phyloP scores from a whole-genome alignment of 148 eudicot species.

The Diospyros kaki region DNA sequence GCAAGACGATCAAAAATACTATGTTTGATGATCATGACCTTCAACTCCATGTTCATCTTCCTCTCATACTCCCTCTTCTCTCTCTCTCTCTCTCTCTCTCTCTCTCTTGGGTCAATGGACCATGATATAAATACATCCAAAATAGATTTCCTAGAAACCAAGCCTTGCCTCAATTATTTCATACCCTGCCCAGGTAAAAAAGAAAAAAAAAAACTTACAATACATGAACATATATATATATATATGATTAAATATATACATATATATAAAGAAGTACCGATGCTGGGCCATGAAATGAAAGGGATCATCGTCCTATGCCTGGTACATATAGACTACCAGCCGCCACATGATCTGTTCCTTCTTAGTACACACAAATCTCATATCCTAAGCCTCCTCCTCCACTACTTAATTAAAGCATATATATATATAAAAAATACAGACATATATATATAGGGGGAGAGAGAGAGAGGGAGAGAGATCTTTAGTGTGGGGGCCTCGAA shows the following conservation, averaged over 20 bases:
- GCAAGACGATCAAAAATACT: constrained; percentile 9
- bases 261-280: background rate
- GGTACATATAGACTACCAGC: too few relatives aligned
- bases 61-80: background rate
- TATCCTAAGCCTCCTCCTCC: too few relatives aligned
- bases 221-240: background rate
- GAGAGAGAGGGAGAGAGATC: too few relatives aligned
- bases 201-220: constrained; percentile 8
- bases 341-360: too few relatives aligned
- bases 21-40: constrained; percentile 23
- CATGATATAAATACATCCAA: constrained; percentile 28
- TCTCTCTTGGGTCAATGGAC: constrained; percentile 25
- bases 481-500: background rate
- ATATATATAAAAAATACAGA: too few relatives aligned
- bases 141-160: constrained; percentile 30
- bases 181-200: constrained; percentile 18
- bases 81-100: constrained; percentile 9
- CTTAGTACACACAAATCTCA: too few relatives aligned
- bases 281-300: background rate
- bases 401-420: too few relatives aligned
- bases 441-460: too few relatives aligned
- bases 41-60: constrained; percentile 16
- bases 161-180: constrained; percentile 27
- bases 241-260: too few relatives aligned
- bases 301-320: background rate